Conservation (phyloP, 1,284 basidiomycete species). For the Tausonia pullulans region DNA sequence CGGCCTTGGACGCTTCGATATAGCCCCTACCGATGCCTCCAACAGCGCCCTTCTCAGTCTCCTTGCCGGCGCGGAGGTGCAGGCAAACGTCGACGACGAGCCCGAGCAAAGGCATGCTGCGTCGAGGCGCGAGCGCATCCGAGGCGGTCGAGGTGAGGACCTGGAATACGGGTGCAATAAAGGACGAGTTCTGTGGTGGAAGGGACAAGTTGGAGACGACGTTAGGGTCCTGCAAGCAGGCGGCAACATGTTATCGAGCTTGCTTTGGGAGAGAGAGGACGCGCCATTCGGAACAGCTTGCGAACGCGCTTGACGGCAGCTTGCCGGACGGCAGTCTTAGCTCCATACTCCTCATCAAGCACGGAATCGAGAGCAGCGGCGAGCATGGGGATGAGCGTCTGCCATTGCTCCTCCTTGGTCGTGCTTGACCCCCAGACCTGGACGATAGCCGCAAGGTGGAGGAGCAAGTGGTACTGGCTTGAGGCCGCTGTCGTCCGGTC, state of each 20-base stretch:
- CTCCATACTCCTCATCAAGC: background rate
- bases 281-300: background rate
- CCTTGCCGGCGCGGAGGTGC: conserved; percentile 5
- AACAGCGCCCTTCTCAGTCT: conserved; percentile 9
- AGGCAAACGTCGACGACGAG: conserved; percentile 15
- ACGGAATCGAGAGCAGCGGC: conserved; percentile 11
- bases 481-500: too few relatives aligned
- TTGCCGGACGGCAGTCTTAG: background rate
- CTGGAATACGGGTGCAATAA: background rate
- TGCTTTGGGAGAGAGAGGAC: too few relatives aligned
- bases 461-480: too few relatives aligned
- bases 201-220: background rate
- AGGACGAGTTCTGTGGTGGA: conserved; percentile 2
- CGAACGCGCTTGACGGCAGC: conserved; percentile 8
- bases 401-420: too few relatives aligned
- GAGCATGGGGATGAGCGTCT: conserved; percentile 1
- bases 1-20: conserved; percentile 4
- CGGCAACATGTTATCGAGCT: too few relatives aligned
- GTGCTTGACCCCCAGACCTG: too few relatives aligned
- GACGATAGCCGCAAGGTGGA: too few relatives aligned
- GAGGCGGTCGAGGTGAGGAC: background rate
- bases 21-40: conserved; percentile 8
- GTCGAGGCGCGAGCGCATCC: background rate
- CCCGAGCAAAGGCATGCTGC: conserved; percentile 12
- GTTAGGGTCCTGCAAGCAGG: too few relatives aligned